Evolutionary conservation across 441 rosid genomes (phyloP), one percentile per base, ranked within the genome.

Genomic region (Gossypium gossypioides): DNA sequence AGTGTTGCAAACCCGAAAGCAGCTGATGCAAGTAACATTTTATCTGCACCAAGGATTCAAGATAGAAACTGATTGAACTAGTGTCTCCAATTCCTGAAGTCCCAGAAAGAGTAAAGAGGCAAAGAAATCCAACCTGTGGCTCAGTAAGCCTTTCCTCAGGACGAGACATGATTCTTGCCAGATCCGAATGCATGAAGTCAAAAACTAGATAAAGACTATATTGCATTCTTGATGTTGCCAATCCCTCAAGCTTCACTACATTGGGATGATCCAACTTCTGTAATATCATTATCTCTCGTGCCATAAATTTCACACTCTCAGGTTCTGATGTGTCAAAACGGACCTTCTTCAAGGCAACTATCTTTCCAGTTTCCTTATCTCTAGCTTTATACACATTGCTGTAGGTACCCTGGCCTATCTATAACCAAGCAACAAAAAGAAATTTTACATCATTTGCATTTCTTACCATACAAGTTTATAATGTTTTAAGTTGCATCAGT

Each of bases 191-290:
- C 93, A 91, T 91, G 81, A 84, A 91, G n/a, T 89, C 92, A 62
- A 91, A 89, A 78, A 91, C 89, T 29, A 91, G 83, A 79, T 90
- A 92, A 74, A 92, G 76, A 62, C 80, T 88, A 48, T 84, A 88
- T 73, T 86, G 83, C 88, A 86, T 84, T 74, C 96, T 71, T 12
- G 90, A 79, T 62, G 92, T 82, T 52, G 85, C 82, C 62, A 91
- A 48, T 21, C 97, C 97, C 78, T 87, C 90, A 48, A 90, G 85
- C 87, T 88, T 91, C 15, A 91, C 81, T 24, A 91, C 74, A 50
- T 91, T 90, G 5, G 92, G 96, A 80, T 91, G 97, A 76, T 91
- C 93, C 78, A 91, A 71, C 82, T 85, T 89, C 77, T 83, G 88
- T 10, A 91, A 76, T 65, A 87, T 84, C 78, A 82, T 78, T 32